These are phyloP conservation scores for Peronospora destructor DNA, from an alignment of 352 stramenopile species.

Conservation along the genomic window DNA sequence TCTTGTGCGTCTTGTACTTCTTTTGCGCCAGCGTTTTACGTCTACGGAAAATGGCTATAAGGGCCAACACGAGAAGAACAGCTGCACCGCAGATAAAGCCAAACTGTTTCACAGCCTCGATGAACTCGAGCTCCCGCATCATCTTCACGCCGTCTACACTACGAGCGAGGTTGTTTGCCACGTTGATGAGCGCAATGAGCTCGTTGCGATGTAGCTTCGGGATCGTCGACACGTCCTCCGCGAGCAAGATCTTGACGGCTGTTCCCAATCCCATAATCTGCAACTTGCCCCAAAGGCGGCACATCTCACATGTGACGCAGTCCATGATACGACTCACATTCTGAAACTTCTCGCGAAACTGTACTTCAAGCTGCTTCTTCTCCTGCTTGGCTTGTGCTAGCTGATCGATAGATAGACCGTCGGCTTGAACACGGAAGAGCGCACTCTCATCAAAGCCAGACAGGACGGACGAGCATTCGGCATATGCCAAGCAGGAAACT, in stretches of 20 bases:
- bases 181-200: conserved; percentile 97
- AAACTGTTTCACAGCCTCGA: conserved; percentile 54
- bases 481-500: conserved; percentile 48
- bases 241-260: conserved; percentile 95
- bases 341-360: conserved; percentile 91
- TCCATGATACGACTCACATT: conserved; percentile 98
- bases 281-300: conserved; percentile 96
- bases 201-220: conserved; percentile 90
- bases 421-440: conserved; percentile 73
- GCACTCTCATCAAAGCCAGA: conserved; percentile 84
- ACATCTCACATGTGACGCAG: conserved; percentile 98
- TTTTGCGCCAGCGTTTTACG: conserved; percentile 24
- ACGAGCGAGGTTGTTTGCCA: conserved; percentile 78
- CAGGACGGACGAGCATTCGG: conserved; percentile 54
- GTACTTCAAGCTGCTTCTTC: conserved; percentile 53
- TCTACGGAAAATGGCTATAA: conserved; percentile 46
- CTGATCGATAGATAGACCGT: conserved; percentile 50
- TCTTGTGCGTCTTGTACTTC: conserved; percentile 6
- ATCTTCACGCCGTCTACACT: conserved; percentile 75
- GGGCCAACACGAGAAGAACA: conserved; percentile 34
- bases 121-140: conserved; percentile 73
- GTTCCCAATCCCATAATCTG: conserved; percentile 95
- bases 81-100: conserved; percentile 39
- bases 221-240: conserved; percentile 73
- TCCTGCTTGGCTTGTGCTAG: conserved; percentile 51